Evolutionary conservation across 345 rosid genomes (phyloP).

Genomic region (Citrus medica): DNA sequence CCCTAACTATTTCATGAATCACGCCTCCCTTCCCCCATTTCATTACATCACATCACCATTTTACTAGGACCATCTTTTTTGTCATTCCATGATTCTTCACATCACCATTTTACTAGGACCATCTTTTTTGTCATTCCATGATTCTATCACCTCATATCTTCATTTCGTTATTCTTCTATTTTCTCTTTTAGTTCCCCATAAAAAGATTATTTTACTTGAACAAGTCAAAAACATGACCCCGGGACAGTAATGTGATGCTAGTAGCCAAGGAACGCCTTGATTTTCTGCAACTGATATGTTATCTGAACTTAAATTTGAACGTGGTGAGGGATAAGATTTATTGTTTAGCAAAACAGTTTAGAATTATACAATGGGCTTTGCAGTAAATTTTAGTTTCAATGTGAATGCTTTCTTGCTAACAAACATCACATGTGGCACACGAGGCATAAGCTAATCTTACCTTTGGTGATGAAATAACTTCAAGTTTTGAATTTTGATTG

Average conservation of each 20-base stretch:
- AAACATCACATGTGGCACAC: not conserved
- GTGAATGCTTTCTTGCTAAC: not conserved
- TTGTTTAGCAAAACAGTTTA: not conserved
- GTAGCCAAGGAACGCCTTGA: not conserved
- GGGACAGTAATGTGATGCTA: not conserved
- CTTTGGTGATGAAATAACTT: not conserved
- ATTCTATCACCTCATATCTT: not conserved
- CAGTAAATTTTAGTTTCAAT: not conserved
- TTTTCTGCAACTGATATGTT: not conserved
- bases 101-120: not conserved
- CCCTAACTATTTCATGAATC: not conserved
- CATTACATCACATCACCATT: not conserved
- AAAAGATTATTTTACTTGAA: not conserved
- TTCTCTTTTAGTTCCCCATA: not conserved
- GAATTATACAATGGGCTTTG: not conserved
- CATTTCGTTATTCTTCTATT: not conserved
- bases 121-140: not conserved
- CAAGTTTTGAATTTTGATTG: not conserved
- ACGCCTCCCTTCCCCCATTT: not conserved
- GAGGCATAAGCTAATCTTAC: not conserved
- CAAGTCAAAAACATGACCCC: not conserved
- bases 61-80: not conserved
- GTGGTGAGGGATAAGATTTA: not conserved
- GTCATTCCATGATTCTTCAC: not conserved
- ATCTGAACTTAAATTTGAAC: not conserved